Percentiles rank a stretch among this genome's conserved stretches.
phyloP scores from a whole-genome alignment of 2,329 filamentous ascomycete genomes.

The Cercospora berteroae region DNA sequence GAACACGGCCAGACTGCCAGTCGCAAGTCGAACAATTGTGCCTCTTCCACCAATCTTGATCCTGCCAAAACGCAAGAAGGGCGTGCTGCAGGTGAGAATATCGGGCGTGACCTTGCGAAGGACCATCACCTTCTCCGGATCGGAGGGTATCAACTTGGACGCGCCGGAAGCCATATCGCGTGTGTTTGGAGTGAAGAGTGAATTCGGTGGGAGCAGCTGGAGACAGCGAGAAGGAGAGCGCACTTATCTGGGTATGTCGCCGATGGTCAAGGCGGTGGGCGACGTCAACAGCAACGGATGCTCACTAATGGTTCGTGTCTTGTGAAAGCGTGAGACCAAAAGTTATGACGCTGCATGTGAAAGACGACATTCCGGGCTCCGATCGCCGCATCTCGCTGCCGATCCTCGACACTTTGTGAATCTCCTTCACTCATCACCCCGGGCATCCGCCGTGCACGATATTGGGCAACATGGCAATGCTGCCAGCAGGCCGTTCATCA shows the following conservation, averaged over 20 bases:
- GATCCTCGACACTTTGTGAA: not conserved
- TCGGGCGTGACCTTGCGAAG: constrained; percentile 80
- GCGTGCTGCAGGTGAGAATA: constrained; percentile 74
- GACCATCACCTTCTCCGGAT: constrained; percentile 83
- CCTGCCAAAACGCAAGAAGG: constrained; percentile 76
- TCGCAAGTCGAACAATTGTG: constrained; percentile 78
- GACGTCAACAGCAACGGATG: constrained; percentile 5
- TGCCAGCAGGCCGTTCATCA: constrained; percentile 4
- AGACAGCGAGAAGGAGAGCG: not conserved
- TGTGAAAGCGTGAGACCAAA: not conserved
- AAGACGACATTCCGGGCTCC: constrained; percentile 8
- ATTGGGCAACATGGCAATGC: constrained; percentile 10
- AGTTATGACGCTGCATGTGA: constrained; percentile 2
- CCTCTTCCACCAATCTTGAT: constrained; percentile 83
- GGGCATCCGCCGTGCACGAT: not conserved
- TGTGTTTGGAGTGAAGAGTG: not conserved
- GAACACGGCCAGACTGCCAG: constrained; percentile 80
- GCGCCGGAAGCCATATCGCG: constrained; percentile 32
- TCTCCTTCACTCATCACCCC: not conserved
- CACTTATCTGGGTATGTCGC: not conserved
- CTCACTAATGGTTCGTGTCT: not conserved
- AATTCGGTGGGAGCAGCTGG: not conserved
- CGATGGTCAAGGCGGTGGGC: not conserved
- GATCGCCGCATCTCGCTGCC: not conserved
- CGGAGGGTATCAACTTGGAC: constrained; percentile 47